Evolutionary conservation across 2,329 filamentous ascomycete species (phyloP).

Genomic region (Claviceps arundinis): DNA sequence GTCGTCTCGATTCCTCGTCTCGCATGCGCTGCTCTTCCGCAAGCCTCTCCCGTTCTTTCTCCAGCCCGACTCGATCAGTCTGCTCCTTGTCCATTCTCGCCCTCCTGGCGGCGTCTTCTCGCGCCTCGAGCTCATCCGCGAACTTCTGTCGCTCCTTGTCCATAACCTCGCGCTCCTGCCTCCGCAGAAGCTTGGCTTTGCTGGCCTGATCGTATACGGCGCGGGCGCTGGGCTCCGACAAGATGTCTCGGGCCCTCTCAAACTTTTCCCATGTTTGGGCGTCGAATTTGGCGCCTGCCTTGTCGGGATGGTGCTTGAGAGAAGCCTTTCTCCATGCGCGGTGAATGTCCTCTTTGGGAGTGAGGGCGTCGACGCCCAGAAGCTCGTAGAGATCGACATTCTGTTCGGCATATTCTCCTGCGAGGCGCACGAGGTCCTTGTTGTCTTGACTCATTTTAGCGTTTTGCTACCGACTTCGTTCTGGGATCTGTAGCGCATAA

Average conservation of each 20-base stretch:
- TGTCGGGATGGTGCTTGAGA: constrained; percentile 89
- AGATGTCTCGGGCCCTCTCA: constrained; percentile 74
- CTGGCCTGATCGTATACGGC: constrained; percentile 67
- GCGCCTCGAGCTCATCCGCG: constrained; percentile 73
- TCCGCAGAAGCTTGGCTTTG: constrained; percentile 55
- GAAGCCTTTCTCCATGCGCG: constrained; percentile 75
- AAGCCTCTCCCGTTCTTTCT: constrained; percentile 24
- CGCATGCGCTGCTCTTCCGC: constrained; percentile 24
- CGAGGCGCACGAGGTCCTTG: constrained; percentile 37
- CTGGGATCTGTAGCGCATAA: no score
- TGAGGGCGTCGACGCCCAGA: constrained; percentile 51
- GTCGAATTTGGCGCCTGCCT: constrained; percentile 62
- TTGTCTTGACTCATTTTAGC: constrained; percentile 25
- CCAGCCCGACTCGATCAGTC: constrained; percentile 19
- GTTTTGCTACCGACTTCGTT: neutral
- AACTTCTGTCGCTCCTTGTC: constrained; percentile 60
- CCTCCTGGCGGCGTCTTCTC: constrained; percentile 55
- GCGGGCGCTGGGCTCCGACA: constrained; percentile 57
- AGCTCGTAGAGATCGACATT: constrained; percentile 66
- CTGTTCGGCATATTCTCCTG: constrained; percentile 46
- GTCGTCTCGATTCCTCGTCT: constrained; percentile 22
- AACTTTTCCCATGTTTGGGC: constrained; percentile 74
- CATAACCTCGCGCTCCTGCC: constrained; percentile 59
- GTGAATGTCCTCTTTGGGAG: constrained; percentile 59
- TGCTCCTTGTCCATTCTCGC: constrained; percentile 36